A percentile compares a stretch with the other conserved stretches of the same genome.
Conservation (phyloP, 2,329 filamentous ascomycete genomes). For the Arthrobotrys entomopaga region DNA sequence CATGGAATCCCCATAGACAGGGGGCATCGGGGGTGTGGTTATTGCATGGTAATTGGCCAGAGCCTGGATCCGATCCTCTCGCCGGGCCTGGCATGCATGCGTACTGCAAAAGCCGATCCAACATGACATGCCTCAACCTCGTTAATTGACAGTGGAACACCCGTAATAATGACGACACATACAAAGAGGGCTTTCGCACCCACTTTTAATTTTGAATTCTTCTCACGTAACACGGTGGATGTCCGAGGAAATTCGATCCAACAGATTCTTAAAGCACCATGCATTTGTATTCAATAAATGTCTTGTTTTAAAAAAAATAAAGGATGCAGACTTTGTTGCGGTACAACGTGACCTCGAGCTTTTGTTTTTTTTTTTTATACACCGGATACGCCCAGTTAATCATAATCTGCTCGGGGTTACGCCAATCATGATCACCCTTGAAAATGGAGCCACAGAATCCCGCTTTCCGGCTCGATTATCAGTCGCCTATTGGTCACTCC, state of each 20-base stretch:
- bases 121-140: conserved; percentile 8
- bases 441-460: conserved; percentile 1
- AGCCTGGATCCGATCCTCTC: conserved; percentile 25
- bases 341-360: conserved; percentile 6
- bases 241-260: not conserved
- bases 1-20: conserved; percentile 25
- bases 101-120: not conserved
- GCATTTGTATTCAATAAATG: no score
- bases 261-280: not conserved
- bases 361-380: not conserved
- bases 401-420: conserved; percentile 7
- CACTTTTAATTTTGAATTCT: not conserved
- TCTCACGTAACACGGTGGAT: not conserved
- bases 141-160: not conserved
- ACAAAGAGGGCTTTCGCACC: conserved; percentile 3
- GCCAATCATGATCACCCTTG: conserved; percentile 31
- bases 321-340: not conserved
- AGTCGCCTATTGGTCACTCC: not conserved
- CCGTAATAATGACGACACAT: conserved; percentile 53
- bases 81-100: conserved; percentile 24
- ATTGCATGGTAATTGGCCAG: conserved; percentile 9
- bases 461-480: conserved; percentile 5
- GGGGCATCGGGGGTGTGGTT: conserved; percentile 5
- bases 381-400: not conserved
- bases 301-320: no score